Percentiles rank a stretch among this genome's conserved stretches.
Evolutionary conservation across 2,329 filamentous ascomycete species (phyloP).

Genomic region (Fusarium piperis): DNA sequence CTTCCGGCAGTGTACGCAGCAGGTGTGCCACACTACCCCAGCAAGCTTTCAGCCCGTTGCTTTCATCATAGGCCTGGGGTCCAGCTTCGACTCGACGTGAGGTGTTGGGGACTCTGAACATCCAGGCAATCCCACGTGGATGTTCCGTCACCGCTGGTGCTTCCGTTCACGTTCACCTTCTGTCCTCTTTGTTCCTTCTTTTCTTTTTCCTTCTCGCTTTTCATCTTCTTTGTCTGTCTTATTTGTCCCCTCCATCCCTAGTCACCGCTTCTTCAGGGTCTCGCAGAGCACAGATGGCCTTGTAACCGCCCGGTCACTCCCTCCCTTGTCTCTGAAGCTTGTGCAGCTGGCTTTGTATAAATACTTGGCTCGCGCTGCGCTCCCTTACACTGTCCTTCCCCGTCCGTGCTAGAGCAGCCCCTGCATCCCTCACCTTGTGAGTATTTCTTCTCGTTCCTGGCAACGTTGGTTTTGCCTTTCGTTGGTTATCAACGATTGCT

Average conservation of each 20-base stretch:
- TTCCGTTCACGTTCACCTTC: conserved; percentile 6
- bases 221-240: not conserved
- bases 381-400: conserved; percentile 12
- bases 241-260: not conserved
- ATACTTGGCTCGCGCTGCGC: not conserved
- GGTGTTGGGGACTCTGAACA: conserved; percentile 9
- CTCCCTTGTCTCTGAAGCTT: conserved; percentile 3
- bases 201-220: not conserved
- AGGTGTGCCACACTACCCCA: conserved; percentile 25
- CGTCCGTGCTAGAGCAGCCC: not conserved
- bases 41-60: conserved; percentile 31
- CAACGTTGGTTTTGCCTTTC: not conserved
- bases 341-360: conserved; percentile 19
- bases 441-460: not conserved
- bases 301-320: not conserved
- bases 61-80: conserved; percentile 35
- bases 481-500: not conserved
- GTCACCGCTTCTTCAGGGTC: conserved; percentile 11
- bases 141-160: conserved; percentile 31
- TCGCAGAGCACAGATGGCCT: conserved; percentile 17
- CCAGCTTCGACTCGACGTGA: not conserved
- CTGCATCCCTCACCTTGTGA: not conserved
- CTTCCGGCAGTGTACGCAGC: not conserved
- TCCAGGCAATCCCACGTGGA: conserved; percentile 31
- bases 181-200: not conserved